Base-by-base conservation (phyloP, 495 filamentous ascomycete genomes). In the Talaromyces stipitatus region DNA sequence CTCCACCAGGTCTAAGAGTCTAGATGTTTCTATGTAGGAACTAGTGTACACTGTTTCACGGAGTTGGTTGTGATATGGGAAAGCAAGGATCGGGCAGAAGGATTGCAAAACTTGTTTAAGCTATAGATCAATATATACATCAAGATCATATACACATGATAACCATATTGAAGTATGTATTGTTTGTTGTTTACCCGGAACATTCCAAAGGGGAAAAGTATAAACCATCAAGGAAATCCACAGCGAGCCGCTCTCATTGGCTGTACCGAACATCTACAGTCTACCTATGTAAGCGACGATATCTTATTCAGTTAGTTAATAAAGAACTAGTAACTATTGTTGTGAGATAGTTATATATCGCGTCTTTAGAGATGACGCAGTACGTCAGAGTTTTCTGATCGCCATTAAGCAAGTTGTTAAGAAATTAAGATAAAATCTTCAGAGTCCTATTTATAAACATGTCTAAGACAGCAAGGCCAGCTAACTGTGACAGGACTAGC, bases 41-140 rank as follows among this genome's bases (percentile, higher is more conserved):
- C n/a, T n/a, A n/a, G n/a, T n/a, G n/a, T n/a, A n/a, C 45, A 8
- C 18, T 48, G 45, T 48, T 48, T 48, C 45, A 48, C 43, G 43
- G 11, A 47, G 12, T 14, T 47, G 14, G 3, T 18, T 23, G 22
- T 48, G 45, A 48, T 26, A 24, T 26, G 24, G 18, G 36, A 7
- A 9, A 38, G 33, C 14, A 6, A 41, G 36, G 18, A 41, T n/a
- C n/a, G n/a, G n/a, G n/a, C n/a, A n/a, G n/a, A n/a, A n/a, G n/a
- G n/a, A n/a, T n/a, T n/a, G n/a, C n/a, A n/a, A n/a, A n/a, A n/a
- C n/a, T n/a, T n/a, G n/a, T n/a, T n/a, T n/a, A n/a, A n/a, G n/a
- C n/a, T n/a, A n/a, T n/a, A n/a, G n/a, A n/a, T n/a, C n/a, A n/a
- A n/a, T n/a, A n/a, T n/a, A n/a, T n/a, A n/a, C n/a, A n/a, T n/a